Evolutionary conservation across 306 rosid species (phyloP), one percentile per base, ranked within the genome.

Genomic region (Lotus japonicus): DNA sequence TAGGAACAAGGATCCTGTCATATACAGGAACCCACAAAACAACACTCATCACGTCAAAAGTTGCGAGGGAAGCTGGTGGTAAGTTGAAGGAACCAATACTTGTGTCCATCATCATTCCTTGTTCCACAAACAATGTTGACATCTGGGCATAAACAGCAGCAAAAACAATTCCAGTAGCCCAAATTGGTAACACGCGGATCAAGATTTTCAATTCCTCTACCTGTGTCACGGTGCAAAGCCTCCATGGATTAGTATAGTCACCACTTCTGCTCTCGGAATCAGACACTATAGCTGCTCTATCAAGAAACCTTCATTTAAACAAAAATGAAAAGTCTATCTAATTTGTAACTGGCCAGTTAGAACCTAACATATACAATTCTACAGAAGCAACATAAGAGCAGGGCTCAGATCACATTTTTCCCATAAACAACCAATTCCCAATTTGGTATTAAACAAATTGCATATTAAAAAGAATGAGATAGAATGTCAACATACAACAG

Each of bases 111-210:
- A 85, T 60, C 35, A 42, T 88, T 57, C 96, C 99, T 84, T 90
- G 97, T 35, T 86, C 99, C 50, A 94, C 96, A 74, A 94, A 90
- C 87, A 94, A 68, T 2, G 99, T 90, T 21, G 99, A 82, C 96
- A 94, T 86, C 64, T 94, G 97, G 53, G 99, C 95, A 67, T 84
- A 94, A 23, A 94, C 97, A 9, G 96, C 95, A 15, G 97, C 44
- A 61, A 87, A 94, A 58, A 87, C 70, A 2, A 90, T 90, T 38
- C 90, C 97, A 10, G 92, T 79, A 16, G 95, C 92, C 99, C 96
- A 94, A 18, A 94, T 80, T 19, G 96, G 97, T 64, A 94, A 85
- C 95, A 85, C 82, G 58, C 90, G 99, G 58, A 94, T 75, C 80
- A 90, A 67, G 54, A 85, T 88, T 80, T 94, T 94, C 71, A 90